Evolutionary conservation across 345 rosid genomes (phyloP).

Genomic region (Viola odorata): DNA sequence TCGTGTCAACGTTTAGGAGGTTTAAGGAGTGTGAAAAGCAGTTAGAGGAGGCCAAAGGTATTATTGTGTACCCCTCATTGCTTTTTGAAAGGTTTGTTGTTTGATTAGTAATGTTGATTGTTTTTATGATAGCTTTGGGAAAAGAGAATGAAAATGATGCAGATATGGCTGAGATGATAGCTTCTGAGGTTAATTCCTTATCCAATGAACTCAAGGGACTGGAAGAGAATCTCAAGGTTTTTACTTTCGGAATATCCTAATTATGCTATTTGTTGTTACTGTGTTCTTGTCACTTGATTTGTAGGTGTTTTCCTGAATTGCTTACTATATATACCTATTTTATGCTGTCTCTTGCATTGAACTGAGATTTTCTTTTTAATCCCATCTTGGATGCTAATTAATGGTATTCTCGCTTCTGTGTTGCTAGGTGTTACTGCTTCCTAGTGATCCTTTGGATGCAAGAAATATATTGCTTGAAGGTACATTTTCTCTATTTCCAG

Average conservation of each 20-base stretch:
- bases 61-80: background rate
- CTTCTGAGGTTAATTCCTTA: slow-evolving; percentile 63
- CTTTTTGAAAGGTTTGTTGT: background rate
- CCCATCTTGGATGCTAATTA: too few species aligned
- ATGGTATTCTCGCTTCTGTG: slow-evolving; percentile 2
- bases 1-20: slow-evolving; percentile 61
- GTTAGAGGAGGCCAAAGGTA: slow-evolving; percentile 76
- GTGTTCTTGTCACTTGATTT: background rate
- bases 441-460: slow-evolving; percentile 88
- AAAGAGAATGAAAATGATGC: slow-evolving; percentile 70
- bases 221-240: slow-evolving; percentile 85
- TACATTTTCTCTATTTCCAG: slow-evolving; percentile 21
- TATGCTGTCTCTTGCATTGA: too few species aligned
- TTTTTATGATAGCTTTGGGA: slow-evolving; percentile 46
- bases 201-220: slow-evolving; percentile 55
- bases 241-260: background rate
- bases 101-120: background rate
- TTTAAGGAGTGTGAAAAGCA: slow-evolving; percentile 83
- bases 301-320: background rate
- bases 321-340: too few species aligned
- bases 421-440: slow-evolving; percentile 67
- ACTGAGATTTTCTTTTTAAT: too few species aligned
- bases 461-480: slow-evolving; percentile 99
- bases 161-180: slow-evolving; percentile 96
- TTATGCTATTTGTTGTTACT: background rate